A percentile compares a stretch with the other conserved stretches of the same genome.
Conservation (phyloP, 768 basidiomycete species). For the Xanthoconium purpureum region DNA sequence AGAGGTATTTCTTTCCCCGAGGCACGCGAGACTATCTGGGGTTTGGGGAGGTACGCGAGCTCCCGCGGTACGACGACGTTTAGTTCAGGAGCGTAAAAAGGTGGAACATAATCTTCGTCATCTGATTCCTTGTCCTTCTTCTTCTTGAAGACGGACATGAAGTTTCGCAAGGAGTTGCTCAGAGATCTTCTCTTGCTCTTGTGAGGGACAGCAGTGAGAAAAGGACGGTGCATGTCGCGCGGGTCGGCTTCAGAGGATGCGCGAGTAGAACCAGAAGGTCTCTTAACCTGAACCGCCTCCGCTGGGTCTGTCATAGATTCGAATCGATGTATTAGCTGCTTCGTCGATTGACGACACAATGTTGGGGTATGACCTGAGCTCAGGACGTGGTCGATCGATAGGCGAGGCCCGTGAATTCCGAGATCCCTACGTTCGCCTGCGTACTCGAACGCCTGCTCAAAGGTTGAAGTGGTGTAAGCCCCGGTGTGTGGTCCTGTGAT, state of each 20-base stretch:
- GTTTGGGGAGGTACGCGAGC: neutral
- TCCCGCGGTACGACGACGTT: neutral
- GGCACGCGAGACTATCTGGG: conserved; percentile 1
- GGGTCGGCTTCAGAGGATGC: conserved; percentile 15
- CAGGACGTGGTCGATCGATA: conserved; percentile 1
- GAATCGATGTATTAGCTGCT: conserved; percentile 51
- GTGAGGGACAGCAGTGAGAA: conserved; percentile 20
- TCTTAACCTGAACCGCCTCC: conserved; percentile 3
- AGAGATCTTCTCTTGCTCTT: conserved; percentile 51
- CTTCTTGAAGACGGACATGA: conserved; percentile 63
- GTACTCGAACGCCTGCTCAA: neutral
- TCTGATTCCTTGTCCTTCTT: conserved; percentile 30
- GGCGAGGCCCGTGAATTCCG: neutral
- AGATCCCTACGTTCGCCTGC: neutral
- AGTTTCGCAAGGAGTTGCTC: conserved; percentile 60
- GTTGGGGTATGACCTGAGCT: neutral
- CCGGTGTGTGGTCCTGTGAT: neutral
- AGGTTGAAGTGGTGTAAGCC: neutral
- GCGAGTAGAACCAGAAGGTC: conserved; percentile 9
- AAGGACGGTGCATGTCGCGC: conserved; percentile 14
- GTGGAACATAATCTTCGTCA: conserved; percentile 18
- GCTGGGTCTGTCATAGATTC: conserved; percentile 40
- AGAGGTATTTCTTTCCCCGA: neutral
- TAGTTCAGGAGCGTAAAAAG: conserved; percentile 7
- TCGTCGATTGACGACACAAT: conserved; percentile 41